Evolutionary conservation across 352 stramenopile genomes (phyloP).

Genomic region (Phytophthora melonis): DNA sequence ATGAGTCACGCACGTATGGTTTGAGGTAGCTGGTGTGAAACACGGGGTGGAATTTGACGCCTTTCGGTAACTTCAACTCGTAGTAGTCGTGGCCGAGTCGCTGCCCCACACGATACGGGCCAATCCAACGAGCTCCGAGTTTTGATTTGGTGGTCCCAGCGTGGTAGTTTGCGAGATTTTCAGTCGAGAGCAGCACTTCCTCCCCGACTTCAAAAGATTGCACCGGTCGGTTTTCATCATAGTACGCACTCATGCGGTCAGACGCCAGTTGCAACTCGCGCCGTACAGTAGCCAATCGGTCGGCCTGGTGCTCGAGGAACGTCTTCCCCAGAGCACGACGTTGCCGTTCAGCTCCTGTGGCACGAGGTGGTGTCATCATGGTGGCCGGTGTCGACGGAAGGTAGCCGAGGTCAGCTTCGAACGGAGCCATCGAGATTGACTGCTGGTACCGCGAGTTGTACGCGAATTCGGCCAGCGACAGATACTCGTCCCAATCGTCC

Average conservation of each 20-base stretch:
- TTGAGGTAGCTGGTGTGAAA: neutral
- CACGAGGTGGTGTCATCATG: neutral
- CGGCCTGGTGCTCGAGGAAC: neutral
- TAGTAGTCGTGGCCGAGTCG: neutral
- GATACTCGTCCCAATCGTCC: neutral
- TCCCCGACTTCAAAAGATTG: neutral
- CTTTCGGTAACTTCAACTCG: neutral
- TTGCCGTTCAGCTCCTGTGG: neutral
- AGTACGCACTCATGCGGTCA: neutral
- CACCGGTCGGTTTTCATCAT: conserved; percentile 1
- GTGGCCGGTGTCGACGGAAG: neutral
- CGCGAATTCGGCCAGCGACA: neutral
- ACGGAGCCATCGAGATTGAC: conserved; percentile 27
- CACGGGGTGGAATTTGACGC: neutral
- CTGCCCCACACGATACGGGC: neutral
- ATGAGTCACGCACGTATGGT: no score
- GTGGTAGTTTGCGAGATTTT: neutral
- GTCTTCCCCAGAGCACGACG: conserved; percentile 9
- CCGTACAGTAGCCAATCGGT: neutral
- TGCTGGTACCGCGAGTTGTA: conserved; percentile 26
- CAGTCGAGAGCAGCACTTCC: neutral
- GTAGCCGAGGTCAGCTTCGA: conserved; percentile 20
- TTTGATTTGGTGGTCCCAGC: neutral
- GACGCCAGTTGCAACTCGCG: neutral
- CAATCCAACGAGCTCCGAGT: neutral